Evolutionary conservation across 768 basidiomycete species (phyloP).

Genomic region (Hemileccinum rubropunctum): DNA sequence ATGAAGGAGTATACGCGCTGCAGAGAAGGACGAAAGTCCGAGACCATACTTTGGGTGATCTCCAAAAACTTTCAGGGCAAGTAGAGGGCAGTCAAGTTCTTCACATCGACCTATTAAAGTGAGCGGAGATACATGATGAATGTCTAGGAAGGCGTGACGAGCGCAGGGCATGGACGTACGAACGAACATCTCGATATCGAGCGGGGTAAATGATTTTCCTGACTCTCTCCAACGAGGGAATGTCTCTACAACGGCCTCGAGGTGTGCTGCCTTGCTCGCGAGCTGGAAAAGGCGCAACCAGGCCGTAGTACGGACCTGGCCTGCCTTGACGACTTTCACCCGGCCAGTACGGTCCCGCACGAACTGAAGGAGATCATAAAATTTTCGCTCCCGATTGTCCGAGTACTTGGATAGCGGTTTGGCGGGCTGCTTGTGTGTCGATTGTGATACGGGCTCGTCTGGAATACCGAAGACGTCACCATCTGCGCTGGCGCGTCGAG

Average conservation of each 20-base stretch:
- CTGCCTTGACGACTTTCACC: conserved; percentile 26
- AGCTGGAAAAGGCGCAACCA: conserved; percentile 54
- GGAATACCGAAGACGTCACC: conserved; percentile 9
- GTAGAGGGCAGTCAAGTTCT: conserved; percentile 50
- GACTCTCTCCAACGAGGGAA: conserved; percentile 52
- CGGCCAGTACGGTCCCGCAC: conserved; percentile 29
- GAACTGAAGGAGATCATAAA: conserved; percentile 24
- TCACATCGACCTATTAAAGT: conserved; percentile 53
- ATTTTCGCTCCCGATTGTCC: conserved; percentile 19
- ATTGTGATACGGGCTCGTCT: background rate
- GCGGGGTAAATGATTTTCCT: conserved; percentile 36
- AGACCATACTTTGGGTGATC: conserved; percentile 62
- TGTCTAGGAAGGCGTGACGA: background rate
- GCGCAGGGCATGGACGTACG: conserved; percentile 40
- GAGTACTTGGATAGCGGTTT: background rate
- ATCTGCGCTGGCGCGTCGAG: conserved; percentile 7
- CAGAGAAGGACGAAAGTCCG: conserved; percentile 42
- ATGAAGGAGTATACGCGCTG: conserved; percentile 57
- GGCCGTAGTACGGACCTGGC: conserved; percentile 42
- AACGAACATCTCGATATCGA: conserved; percentile 48
- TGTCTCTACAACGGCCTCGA: conserved; percentile 43
- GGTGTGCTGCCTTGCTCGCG: conserved; percentile 47
- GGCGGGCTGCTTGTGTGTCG: background rate
- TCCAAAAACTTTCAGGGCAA: conserved; percentile 61
- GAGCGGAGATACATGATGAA: background rate